Percentiles rank a stretch among this genome's conserved stretches.
These are phyloP conservation scores for Bisporella sp. DNA, from an alignment of 2,329 filamentous ascomycete species.

Conservation along the genomic window DNA sequence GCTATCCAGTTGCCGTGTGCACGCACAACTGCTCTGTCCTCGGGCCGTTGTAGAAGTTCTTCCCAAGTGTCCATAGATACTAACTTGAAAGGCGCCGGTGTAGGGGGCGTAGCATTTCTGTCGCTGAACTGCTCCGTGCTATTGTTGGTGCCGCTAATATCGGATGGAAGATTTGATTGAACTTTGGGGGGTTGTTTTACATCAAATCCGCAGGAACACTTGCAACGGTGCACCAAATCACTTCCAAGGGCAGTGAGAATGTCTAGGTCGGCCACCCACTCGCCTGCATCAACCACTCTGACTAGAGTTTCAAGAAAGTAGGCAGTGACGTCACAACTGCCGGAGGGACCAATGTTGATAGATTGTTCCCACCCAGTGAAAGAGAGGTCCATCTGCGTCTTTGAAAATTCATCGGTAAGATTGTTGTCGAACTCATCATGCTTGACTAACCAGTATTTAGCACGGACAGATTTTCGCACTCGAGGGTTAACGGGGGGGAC, in stretches of 20 bases:
- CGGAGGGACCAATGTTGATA: background rate
- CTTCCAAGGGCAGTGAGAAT: background rate
- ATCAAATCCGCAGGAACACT: too few species aligned
- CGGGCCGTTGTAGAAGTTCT: background rate
- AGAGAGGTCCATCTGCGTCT: background rate
- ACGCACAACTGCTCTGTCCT: background rate
- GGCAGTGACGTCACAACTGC: conserved; percentile 7
- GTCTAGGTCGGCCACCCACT: background rate
- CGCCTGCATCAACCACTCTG: conserved; percentile 9
- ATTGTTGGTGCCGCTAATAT: too few species aligned
- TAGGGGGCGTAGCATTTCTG: too few species aligned
- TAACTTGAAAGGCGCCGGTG: background rate
- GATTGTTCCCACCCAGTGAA: conserved; percentile 1
- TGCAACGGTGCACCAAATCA: background rate
- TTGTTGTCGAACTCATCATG: background rate
- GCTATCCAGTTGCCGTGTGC: background rate
- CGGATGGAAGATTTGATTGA: background rate
- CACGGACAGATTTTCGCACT: background rate
- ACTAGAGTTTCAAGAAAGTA: conserved; percentile 12
- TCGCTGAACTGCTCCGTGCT: too few species aligned
- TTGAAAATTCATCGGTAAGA: background rate
- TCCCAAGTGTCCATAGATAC: background rate
- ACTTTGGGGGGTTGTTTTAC: background rate
- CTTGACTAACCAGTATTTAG: background rate
- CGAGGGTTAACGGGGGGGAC: conserved; percentile 1